phyloP scores from a whole-genome alignment of 495 filamentous ascomycete species.

The Staphylotrichum longicolle region DNA sequence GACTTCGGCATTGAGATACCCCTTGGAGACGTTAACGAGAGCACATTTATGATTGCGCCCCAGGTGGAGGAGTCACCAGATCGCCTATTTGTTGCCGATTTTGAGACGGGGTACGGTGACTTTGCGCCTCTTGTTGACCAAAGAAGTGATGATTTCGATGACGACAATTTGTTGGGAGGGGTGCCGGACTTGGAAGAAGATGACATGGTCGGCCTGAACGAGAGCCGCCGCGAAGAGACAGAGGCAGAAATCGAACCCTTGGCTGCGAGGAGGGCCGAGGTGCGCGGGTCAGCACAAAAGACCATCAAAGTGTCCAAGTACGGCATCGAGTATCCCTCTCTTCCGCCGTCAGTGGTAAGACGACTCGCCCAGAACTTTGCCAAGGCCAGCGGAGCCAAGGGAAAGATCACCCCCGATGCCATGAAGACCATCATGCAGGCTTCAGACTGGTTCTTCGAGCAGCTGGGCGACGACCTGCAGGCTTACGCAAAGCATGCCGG shows the following conservation, averaged over 20 bases:
- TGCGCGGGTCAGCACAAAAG: slow-evolving; percentile 41
- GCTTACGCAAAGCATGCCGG: slow-evolving; percentile 79
- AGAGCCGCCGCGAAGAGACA: slow-evolving; percentile 3
- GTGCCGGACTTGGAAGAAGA: slow-evolving; percentile 26
- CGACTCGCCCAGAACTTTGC: slow-evolving; percentile 71
- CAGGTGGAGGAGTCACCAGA: slow-evolving; percentile 28
- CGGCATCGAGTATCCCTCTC: slow-evolving; percentile 70
- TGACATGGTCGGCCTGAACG: slow-evolving; percentile 14
- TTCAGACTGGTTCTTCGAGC: slow-evolving; percentile 86
- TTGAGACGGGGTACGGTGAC: slow-evolving; percentile 20
- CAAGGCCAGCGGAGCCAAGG: slow-evolving; percentile 58
- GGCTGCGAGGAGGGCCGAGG: slow-evolving; percentile 27
- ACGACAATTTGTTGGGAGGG: slow-evolving; percentile 28
- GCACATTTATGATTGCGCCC: slow-evolving; percentile 43
- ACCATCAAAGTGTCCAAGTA: slow-evolving; percentile 64
- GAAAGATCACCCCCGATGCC: slow-evolving; percentile 68
- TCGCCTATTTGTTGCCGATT: slow-evolving; percentile 14
- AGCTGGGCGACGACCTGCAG: slow-evolving; percentile 72
- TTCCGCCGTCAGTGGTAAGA: slow-evolving; percentile 69
- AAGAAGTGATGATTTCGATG: slow-evolving; percentile 30
- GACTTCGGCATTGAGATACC: slow-evolving; percentile 50
- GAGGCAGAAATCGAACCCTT: not conserved
- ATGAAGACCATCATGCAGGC: slow-evolving; percentile 72
- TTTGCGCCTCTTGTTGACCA: slow-evolving; percentile 26
- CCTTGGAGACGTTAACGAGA: slow-evolving; percentile 42